Percentiles rank a stretch among this genome's conserved stretches.
These are phyloP conservation scores for Podila minutissima DNA, from an alignment of 192 early-diverging fungal genomes.

Conservation along the genomic window DNA sequence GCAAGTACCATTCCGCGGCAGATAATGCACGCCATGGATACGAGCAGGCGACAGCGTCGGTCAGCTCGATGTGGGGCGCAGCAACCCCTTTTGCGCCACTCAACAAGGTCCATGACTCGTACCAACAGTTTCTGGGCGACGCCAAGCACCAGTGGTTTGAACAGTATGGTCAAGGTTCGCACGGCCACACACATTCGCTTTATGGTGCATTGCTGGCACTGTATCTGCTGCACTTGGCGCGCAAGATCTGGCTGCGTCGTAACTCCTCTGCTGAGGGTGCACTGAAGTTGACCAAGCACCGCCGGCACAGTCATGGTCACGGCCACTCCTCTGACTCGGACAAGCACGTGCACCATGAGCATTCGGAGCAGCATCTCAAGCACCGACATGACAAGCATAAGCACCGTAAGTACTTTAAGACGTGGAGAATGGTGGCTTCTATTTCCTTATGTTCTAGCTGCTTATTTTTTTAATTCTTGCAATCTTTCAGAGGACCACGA, in stretches of 20 bases:
- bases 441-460: neutral
- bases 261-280: neutral
- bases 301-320: constrained; percentile 20
- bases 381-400: constrained; percentile 23
- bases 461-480: neutral
- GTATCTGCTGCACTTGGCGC: constrained; percentile 30
- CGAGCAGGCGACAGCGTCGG: constrained; percentile 25
- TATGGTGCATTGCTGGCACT: constrained; percentile 40
- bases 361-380: neutral
- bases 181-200: constrained; percentile 18
- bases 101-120: constrained; percentile 27
- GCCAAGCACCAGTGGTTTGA: constrained; percentile 25
- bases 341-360: constrained; percentile 14
- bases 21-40: constrained; percentile 5
- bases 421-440: too few relatives aligned
- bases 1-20: neutral
- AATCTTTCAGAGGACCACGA: constrained; percentile 1
- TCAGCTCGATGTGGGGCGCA: constrained; percentile 34
- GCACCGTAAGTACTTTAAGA: constrained; percentile 19
- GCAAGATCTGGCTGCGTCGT: constrained; percentile 35
- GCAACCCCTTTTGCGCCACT: constrained; percentile 32
- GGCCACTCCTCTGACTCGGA: constrained; percentile 9
- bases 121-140: constrained; percentile 19
- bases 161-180: neutral
- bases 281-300: constrained; percentile 13